Conservation (phyloP, 2,329 filamentous ascomycete genomes). For the Ophiostoma novo-ulmi region DNA sequence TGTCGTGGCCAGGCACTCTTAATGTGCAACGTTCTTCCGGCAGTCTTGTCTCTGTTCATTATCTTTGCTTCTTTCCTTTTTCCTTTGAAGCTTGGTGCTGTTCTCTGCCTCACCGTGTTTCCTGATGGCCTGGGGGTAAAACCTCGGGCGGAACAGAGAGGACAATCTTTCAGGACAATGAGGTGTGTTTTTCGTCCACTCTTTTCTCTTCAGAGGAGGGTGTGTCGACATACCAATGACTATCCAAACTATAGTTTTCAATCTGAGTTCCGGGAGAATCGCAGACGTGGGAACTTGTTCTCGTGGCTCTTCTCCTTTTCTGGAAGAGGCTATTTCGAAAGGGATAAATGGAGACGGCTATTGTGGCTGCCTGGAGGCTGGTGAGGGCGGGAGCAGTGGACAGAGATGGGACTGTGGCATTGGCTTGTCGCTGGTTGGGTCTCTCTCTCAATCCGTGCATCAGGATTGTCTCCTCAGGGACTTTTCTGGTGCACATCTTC, state of each 20-base stretch:
- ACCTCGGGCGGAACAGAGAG: conserved; percentile 16
- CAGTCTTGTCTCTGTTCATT: background rate
- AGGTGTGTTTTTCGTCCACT: background rate
- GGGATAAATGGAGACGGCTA: background rate
- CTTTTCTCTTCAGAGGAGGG: background rate
- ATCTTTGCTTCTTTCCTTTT: background rate
- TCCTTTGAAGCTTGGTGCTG: background rate
- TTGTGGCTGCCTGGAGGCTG: background rate
- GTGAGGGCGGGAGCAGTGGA: background rate
- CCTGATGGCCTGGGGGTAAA: background rate
- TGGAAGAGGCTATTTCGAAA: background rate
- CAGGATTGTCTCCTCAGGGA: background rate
- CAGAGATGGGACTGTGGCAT: background rate
- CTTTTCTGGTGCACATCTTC: background rate
- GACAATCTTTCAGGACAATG: conserved; percentile 9
- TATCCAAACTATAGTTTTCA: conserved; percentile 37
- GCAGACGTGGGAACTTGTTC: conserved; percentile 19
- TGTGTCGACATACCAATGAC: conserved; percentile 28
- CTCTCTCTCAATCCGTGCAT: background rate
- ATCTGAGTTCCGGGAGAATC: conserved; percentile 34
- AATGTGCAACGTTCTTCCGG: background rate
- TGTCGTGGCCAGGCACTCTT: background rate
- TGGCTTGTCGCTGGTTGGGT: background rate
- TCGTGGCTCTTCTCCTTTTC: conserved; percentile 24
- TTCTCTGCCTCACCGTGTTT: background rate